Base-by-base conservation (phyloP, 495 filamentous ascomycete genomes). In the Aspergillus sparsus region DNA sequence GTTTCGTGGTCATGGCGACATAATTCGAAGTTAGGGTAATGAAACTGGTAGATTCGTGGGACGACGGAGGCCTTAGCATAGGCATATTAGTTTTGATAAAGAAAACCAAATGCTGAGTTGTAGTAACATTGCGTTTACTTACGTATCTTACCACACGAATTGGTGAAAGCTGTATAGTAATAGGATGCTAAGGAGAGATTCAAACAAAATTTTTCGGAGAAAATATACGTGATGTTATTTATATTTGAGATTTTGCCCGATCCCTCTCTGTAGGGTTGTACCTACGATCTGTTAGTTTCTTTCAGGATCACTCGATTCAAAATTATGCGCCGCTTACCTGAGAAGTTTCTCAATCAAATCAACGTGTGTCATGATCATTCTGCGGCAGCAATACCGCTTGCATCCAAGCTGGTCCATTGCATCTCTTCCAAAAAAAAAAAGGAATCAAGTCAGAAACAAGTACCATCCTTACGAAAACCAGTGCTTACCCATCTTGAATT, bases 311-410 rank as follows among this genome's bases (percentile, higher is more conserved):
- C 32, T 8, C 13, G 10, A 16, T 0, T 42, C 13, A 2, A 2
- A 36, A 15, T 10, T 3, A 42, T 5, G 10, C 12, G 11, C 37
- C 4, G 62, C 82, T 66, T 84, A 98, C 93, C 93, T 91, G 27
- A 98, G 83, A 16, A 98, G 83, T 80, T 98, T 98, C 82, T 98
- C 94, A 62, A 98, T 98, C 54, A 98, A 79, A 71, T 98, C 94
- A 62, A 98, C 95, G 72, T 98, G 94, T n/a, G 94, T 98, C 91
- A 98, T 96, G 66, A 98, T 82, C 94, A 98, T 98, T 70, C 94
- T 86, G 49, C 94, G 89, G 76, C 94, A 98, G 81, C 94, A 98
- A 77, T 98, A 98, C 37, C 94, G 86, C 73, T 91, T 92, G 78
- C 93, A 91, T 34, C 91, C 91, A 8, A 98, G 86, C 61, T 90